phyloP scores from a whole-genome alignment of 2,329 filamentous ascomycete species.

The Fusarium keratoplasticum region DNA sequence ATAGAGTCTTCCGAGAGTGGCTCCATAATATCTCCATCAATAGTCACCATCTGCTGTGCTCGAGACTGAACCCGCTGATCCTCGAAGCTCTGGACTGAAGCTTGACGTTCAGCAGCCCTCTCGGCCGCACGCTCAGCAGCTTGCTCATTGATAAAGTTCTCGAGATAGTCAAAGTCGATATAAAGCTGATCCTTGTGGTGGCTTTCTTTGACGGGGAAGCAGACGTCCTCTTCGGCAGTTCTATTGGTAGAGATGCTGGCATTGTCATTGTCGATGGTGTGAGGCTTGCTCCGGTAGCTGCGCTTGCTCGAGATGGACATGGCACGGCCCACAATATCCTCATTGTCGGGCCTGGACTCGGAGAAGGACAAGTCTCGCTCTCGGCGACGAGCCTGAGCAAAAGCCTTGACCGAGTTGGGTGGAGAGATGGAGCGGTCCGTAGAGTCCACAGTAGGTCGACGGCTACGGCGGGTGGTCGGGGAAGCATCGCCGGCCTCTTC shows the following conservation, averaged over 20 bases:
- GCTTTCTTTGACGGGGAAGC: conserved; percentile 83
- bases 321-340: conserved; percentile 73
- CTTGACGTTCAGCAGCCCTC: conserved; percentile 62
- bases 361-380: conserved; percentile 76
- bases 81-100: conserved; percentile 53
- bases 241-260: conserved; percentile 73
- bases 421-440: conserved; percentile 80
- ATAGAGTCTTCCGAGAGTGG: conserved; percentile 60
- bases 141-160: conserved; percentile 82
- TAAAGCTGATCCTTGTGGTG: conserved; percentile 77
- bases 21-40: conserved; percentile 69
- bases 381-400: conserved; percentile 88
- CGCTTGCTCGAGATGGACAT: conserved; percentile 76
- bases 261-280: conserved; percentile 70
- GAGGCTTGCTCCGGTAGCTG: conserved; percentile 67
- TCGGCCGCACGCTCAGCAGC: conserved; percentile 57
- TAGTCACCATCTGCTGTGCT: conserved; percentile 57
- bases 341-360: conserved; percentile 56
- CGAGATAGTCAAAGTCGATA: conserved; percentile 92
- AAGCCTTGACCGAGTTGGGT: conserved; percentile 97
- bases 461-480: conserved; percentile 57
- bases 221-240: conserved; percentile 87
- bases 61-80: conserved; percentile 49
- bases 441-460: conserved; percentile 69
- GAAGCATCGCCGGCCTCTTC: conserved; percentile 75